These are phyloP conservation scores for Wickerhamomyces pijperi DNA, from an alignment of 805 yeast genomes.

Conservation along the genomic window DNA sequence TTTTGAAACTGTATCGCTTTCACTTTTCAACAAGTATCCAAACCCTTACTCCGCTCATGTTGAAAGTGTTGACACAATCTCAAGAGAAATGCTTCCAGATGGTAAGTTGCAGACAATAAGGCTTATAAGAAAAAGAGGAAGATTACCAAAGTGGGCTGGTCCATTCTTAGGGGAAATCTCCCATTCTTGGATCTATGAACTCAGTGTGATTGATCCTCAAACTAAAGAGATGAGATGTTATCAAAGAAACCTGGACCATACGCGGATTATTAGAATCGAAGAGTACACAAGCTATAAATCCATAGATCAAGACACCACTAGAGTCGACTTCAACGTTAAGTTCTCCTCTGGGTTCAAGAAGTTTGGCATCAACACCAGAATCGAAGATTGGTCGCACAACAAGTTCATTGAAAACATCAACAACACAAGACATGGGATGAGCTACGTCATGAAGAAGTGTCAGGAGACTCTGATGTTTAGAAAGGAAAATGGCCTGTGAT, in stretches of 20 bases:
- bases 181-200: conserved; percentile 75
- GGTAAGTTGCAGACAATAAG: conserved; percentile 67
- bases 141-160: conserved; percentile 68
- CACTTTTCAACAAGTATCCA: conserved; percentile 63
- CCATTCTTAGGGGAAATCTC: conserved; percentile 64
- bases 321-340: conserved; percentile 48
- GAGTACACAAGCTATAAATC: conserved; percentile 53
- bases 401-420: conserved; percentile 58
- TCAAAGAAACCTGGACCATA: conserved; percentile 78
- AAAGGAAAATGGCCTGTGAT: too few species aligned
- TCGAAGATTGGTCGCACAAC: conserved; percentile 73
- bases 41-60: conserved; percentile 83
- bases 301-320: conserved; percentile 25
- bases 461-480: conserved; percentile 18
- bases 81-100: conserved; percentile 39
- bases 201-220: conserved; percentile 58
- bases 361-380: conserved; percentile 54
- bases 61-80: conserved; percentile 68
- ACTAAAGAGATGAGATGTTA: conserved; percentile 48
- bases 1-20: conserved; percentile 64
- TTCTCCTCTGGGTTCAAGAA: conserved; percentile 60
- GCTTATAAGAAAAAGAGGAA: conserved; percentile 66
- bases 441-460: conserved; percentile 62
- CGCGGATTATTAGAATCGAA: conserved; percentile 64
- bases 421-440: conserved; percentile 62